Evolutionary conservation across 495 filamentous ascomycete species (phyloP).

Genomic region (Xylaria sp.): DNA sequence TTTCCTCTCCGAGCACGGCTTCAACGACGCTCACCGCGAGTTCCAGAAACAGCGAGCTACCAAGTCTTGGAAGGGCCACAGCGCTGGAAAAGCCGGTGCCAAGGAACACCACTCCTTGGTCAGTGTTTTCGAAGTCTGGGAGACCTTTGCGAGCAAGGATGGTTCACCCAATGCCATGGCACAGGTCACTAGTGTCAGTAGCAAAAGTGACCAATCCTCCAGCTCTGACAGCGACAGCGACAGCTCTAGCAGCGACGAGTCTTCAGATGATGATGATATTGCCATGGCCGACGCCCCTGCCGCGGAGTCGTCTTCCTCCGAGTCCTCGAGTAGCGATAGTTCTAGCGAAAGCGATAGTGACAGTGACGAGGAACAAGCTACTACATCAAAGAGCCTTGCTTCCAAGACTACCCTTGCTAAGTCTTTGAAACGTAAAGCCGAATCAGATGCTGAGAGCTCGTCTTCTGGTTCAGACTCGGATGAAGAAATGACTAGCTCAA

Average conservation of each 20-base stretch:
- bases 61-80: conserved; percentile 51
- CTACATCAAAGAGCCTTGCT: conserved; percentile 18
- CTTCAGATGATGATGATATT: conserved; percentile 55
- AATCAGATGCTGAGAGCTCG: conserved; percentile 54
- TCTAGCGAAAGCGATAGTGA: conserved; percentile 53
- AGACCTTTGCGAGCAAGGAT: conserved; percentile 44
- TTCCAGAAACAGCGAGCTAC: conserved; percentile 64
- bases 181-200: conserved; percentile 49
- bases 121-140: conserved; percentile 55
- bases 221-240: conserved; percentile 47
- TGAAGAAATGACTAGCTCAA: conserved; percentile 39
- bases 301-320: conserved; percentile 45
- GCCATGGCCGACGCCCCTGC: conserved; percentile 64
- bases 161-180: conserved; percentile 42
- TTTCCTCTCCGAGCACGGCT: conserved; percentile 72
- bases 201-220: conserved; percentile 46
- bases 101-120: conserved; percentile 49
- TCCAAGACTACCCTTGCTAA: conserved; percentile 32
- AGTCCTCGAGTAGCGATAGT: conserved; percentile 53
- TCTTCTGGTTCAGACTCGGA: conserved; percentile 49
- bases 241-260: conserved; percentile 28
- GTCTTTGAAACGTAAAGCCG: conserved; percentile 70
- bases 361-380: conserved; percentile 58
- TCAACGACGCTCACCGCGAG: conserved; percentile 61
- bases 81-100: conserved; percentile 35